These are phyloP conservation scores for Termitomyces sp. DNA, from an alignment of 768 basidiomycete species.

Conservation along the genomic window DNA sequence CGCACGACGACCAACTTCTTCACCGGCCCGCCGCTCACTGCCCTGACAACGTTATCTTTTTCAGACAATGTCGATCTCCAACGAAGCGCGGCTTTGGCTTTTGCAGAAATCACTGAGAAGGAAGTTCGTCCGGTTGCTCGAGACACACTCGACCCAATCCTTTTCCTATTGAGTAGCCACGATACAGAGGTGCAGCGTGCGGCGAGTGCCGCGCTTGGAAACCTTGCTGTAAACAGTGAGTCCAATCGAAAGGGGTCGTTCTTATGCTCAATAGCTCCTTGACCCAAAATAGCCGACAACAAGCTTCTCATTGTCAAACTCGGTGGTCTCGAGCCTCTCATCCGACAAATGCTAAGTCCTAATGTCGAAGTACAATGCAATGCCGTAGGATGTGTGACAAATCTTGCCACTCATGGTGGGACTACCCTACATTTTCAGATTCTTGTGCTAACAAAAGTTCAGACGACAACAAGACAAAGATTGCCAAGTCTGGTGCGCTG, in stretches of 20 bases:
- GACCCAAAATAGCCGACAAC: slow-evolving; percentile 73
- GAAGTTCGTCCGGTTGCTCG: slow-evolving; percentile 95
- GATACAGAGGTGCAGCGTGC: slow-evolving; percentile 99
- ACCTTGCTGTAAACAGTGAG: slow-evolving; percentile 96
- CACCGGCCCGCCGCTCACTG: slow-evolving; percentile 83
- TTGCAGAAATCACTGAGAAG: slow-evolving; percentile 99
- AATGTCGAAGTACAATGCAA: slow-evolving; percentile 99
- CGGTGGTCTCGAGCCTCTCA: slow-evolving; percentile 94
- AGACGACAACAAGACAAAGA: slow-evolving; percentile 99
- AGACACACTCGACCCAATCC: slow-evolving; percentile 96
- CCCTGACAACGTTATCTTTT: slow-evolving; percentile 95
- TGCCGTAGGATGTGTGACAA: slow-evolving; percentile 98
- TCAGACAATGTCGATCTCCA: slow-evolving; percentile 99
- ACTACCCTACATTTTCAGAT: slow-evolving; percentile 9
- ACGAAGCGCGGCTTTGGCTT: slow-evolving; percentile 94
- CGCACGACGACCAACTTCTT: slow-evolving; percentile 99
- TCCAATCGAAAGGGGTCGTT: slow-evolving; percentile 14
- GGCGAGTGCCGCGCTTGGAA: slow-evolving; percentile 94
- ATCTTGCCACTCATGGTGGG: slow-evolving; percentile 89
- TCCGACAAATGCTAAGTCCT: slow-evolving; percentile 97
- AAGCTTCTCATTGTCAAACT: slow-evolving; percentile 98
- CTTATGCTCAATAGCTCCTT: slow-evolving; percentile 8
- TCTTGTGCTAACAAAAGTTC: slow-evolving; percentile 6
- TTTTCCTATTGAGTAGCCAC: slow-evolving; percentile 94
- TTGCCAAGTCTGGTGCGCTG: slow-evolving; percentile 98